phyloP scores from a whole-genome alignment of 768 basidiomycete genomes.

The Hysterangium stoloniferum region DNA sequence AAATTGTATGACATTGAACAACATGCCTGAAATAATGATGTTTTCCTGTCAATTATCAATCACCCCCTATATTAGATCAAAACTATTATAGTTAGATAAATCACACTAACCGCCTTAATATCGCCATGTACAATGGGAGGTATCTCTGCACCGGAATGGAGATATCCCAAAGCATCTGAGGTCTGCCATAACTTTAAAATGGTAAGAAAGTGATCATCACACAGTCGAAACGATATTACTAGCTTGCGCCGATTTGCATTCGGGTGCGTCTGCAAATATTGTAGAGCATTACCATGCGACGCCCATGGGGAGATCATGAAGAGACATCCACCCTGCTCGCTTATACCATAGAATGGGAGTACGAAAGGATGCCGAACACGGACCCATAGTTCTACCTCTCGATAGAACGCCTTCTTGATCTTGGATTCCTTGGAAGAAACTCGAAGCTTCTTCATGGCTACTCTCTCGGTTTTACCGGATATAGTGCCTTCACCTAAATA shows the following conservation, averaged over 20 bases:
- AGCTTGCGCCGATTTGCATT: slow-evolving; percentile 2
- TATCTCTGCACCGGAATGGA: slow-evolving; percentile 3
- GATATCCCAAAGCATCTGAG: slow-evolving; percentile 1
- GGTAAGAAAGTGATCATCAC: neutral
- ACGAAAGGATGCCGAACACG: slow-evolving; percentile 2
- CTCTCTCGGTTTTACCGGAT: neutral
- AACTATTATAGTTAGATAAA: too few species aligned
- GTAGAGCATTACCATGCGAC: neutral
- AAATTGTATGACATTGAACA: neutral
- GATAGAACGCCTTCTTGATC: neutral
- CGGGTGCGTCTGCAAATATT: slow-evolving; percentile 4
- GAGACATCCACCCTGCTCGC: neutral
- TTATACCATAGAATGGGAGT: slow-evolving; percentile 2
- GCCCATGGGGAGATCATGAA: slow-evolving; percentile 6
- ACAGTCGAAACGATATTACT: neutral
- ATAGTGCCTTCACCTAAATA: neutral
- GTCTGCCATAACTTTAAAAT: slow-evolving; percentile 4
- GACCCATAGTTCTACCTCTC: slow-evolving; percentile 1
- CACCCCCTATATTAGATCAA: too few species aligned
- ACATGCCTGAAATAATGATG: neutral
- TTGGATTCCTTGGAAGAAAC: neutral
- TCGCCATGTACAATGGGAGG: slow-evolving; percentile 3
- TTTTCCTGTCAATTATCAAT: slow-evolving; percentile 1
- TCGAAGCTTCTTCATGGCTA: slow-evolving; percentile 3
- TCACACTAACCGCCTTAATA: slow-evolving; percentile 1